phyloP scores from a whole-genome alignment of 208 protist species.

The Trypanosoma theileri region DNA sequence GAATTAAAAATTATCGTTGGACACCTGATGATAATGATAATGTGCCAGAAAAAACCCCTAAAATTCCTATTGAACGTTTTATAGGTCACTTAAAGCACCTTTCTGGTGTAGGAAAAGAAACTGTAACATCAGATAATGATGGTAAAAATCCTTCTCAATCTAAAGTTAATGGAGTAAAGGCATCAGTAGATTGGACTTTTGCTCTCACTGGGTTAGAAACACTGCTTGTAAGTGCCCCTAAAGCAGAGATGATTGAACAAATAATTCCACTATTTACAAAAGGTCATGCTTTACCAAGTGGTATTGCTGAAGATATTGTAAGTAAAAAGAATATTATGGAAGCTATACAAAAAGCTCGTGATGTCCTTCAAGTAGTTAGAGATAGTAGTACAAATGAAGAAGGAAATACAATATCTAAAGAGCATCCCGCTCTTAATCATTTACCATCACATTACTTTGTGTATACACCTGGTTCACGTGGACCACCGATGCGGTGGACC shows the following conservation, averaged over 20 bases:
- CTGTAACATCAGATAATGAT: neutral
- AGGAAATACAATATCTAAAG: neutral
- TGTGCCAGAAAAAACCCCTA: constrained; percentile 56
- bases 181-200: constrained; percentile 41
- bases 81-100: constrained; percentile 48
- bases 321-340: constrained; percentile 54
- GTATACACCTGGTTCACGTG: constrained; percentile 39
- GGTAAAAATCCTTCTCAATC: neutral
- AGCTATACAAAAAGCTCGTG: constrained; percentile 51
- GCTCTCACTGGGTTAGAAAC: constrained; percentile 53
- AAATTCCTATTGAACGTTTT: constrained; percentile 42
- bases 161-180: constrained; percentile 5
- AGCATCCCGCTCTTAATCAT: constrained; percentile 51
- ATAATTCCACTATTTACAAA: constrained; percentile 58
- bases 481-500: constrained; percentile 57
- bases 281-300: constrained; percentile 48
- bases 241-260: constrained; percentile 55
- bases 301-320: constrained; percentile 47
- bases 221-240: constrained; percentile 56
- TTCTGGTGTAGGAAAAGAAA: neutral
- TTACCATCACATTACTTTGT: constrained; percentile 66
- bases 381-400: neutral
- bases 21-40: constrained; percentile 30
- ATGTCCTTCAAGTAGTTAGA: constrained; percentile 17
- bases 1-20: constrained; percentile 55